Evolutionary conservation across 495 filamentous ascomycete species (phyloP).

Genomic region (Hypoxylon fuscum): DNA sequence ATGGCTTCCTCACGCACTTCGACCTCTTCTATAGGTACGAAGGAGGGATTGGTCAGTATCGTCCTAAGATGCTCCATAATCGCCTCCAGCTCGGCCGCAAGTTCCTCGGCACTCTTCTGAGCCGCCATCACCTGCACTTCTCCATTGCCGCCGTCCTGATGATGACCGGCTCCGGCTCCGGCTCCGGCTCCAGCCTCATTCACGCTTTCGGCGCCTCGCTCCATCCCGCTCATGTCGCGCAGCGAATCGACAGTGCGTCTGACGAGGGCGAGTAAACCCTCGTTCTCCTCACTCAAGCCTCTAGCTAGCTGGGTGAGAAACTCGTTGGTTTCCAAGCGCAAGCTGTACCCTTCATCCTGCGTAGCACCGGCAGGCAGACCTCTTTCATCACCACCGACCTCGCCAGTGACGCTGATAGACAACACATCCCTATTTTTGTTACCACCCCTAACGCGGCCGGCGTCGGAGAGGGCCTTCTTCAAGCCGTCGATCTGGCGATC

Average conservation of each 20-base stretch:
- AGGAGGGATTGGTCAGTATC: constrained; percentile 91
- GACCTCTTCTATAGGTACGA: constrained; percentile 94
- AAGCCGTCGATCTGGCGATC: constrained; percentile 88
- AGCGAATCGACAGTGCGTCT: constrained; percentile 75
- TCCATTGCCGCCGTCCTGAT: constrained; percentile 44
- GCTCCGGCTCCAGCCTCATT: no score
- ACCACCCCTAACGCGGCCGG: constrained; percentile 56
- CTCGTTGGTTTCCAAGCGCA: constrained; percentile 87
- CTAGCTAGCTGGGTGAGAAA: constrained; percentile 91
- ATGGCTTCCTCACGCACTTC: constrained; percentile 92
- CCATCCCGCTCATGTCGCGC: constrained; percentile 80
- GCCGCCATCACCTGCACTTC: constrained; percentile 60
- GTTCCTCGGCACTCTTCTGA: constrained; percentile 68
- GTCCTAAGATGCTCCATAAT: constrained; percentile 82
- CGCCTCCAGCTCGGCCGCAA: constrained; percentile 74
- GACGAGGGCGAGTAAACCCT: constrained; percentile 77
- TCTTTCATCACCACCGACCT: constrained; percentile 47
- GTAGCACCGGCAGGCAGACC: constrained; percentile 57
- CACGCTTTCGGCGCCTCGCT: constrained; percentile 51
- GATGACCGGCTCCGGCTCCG: constrained; percentile 49
- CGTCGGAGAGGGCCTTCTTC: constrained; percentile 76
- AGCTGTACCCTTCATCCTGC: constrained; percentile 70
- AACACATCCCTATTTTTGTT: constrained; percentile 60
- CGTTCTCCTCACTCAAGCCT: constrained; percentile 92
- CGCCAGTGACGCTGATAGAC: constrained; percentile 63